phyloP scores from a whole-genome alignment of 2,329 filamentous ascomycete genomes.

The Diaporthe sp. region DNA sequence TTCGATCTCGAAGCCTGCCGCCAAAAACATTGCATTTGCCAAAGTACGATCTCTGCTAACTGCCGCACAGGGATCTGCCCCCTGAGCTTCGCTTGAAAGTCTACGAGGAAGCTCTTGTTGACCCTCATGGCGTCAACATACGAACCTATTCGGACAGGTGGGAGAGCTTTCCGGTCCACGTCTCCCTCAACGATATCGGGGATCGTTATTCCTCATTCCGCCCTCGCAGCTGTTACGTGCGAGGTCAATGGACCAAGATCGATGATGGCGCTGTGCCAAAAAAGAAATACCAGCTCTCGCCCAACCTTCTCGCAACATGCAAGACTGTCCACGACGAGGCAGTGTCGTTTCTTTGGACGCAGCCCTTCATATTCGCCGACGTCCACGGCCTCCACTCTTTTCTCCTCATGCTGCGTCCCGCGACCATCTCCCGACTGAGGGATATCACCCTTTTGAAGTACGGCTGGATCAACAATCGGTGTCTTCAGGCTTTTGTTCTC shows the following conservation, averaged over 20 bases:
- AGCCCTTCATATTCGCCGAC: slow-evolving; percentile 17
- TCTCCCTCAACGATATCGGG: not conserved
- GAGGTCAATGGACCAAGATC: not conserved
- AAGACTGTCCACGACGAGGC: slow-evolving; percentile 4
- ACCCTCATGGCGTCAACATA: slow-evolving; percentile 17
- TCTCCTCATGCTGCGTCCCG: not conserved
- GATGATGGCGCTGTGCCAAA: not conserved
- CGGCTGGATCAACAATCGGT: not conserved
- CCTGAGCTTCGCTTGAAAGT: slow-evolving; percentile 18
- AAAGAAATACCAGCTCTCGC: not conserved
- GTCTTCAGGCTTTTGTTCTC: not conserved
- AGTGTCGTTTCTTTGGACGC: not conserved
- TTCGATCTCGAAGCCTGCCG: not conserved
- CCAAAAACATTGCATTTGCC: too few relatives aligned
- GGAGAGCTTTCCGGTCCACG: slow-evolving; percentile 1
- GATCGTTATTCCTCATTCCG: too few relatives aligned
- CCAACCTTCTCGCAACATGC: slow-evolving; percentile 21
- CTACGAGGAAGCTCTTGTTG: slow-evolving; percentile 19
- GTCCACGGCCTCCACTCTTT: not conserved
- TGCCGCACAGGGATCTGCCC: not conserved
- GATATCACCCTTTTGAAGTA: not conserved
- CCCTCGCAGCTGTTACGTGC: not conserved
- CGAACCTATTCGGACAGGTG: not conserved
- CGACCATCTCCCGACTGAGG: slow-evolving; percentile 2
- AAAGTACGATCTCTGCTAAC: not conserved